Evolutionary conservation across 257 asterid species (phyloP).

Genomic region (Coffea eugenioides): DNA sequence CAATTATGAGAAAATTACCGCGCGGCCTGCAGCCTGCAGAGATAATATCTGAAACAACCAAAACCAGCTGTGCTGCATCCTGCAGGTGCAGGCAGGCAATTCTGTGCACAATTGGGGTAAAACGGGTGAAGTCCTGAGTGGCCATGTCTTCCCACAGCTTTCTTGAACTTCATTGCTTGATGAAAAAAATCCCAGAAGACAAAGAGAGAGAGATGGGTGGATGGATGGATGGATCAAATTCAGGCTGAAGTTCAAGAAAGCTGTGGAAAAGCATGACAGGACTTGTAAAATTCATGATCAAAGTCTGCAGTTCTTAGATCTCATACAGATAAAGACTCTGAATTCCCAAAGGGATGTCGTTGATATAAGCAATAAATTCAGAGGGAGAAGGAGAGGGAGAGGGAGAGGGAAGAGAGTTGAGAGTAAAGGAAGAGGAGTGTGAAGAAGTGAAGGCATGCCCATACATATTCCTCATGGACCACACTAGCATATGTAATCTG

Average conservation of each 20-base stretch:
- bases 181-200: not conserved
- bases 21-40: not conserved
- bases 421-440: not conserved
- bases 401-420: not conserved
- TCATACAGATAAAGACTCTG: not conserved
- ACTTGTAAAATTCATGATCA: slow-evolving; percentile 20
- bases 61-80: not conserved
- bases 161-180: slow-evolving; percentile 40
- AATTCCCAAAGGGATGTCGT: not conserved
- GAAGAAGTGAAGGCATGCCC: slow-evolving; percentile 18
- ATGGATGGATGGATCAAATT: slow-evolving; percentile 4
- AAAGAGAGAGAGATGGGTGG: not conserved
- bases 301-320: not conserved
- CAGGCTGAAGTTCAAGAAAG: slow-evolving; percentile 82
- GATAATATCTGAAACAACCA: not conserved
- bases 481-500: slow-evolving; percentile 32
- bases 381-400: slow-evolving; percentile 10
- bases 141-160: slow-evolving; percentile 66
- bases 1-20: slow-evolving; percentile 20
- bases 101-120: not conserved
- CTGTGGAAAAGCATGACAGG: slow-evolving; percentile 90
- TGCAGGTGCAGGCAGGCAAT: not conserved
- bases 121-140: slow-evolving; percentile 34
- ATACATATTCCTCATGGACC: slow-evolving; percentile 48
- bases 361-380: no score